Evolutionary conservation across 1,139 yeast genomes (phyloP), one percentile per base, ranked within the genome.

Genomic region (Blastobotrys proliferans): DNA sequence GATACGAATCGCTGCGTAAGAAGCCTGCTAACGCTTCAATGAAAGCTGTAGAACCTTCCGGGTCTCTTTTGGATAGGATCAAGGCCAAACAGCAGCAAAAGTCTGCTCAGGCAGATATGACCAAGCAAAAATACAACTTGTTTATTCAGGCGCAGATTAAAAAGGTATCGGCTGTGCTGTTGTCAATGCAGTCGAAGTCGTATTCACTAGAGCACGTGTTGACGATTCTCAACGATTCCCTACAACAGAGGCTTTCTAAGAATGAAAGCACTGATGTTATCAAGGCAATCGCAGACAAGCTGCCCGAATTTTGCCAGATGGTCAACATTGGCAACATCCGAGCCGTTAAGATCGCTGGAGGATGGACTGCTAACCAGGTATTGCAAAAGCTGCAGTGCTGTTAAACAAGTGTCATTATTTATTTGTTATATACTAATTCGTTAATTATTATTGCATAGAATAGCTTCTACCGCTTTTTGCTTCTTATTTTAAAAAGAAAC

Each of bases 61-160:
- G 57, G 5, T 38, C 61, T 8, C 44, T 63, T 5, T 44, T 62
- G 27, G 67, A 61, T 14, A 51, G 66, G 21, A 57, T 62, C 34
- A 52, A 57, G 9, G 64, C 63, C 36, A 62, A 60, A 44, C 63
- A 63, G 41, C 18, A 27, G 13, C 26, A 45, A 18, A n/a, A 40
- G 21, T 3, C 4, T 4, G n/a, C n/a, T n/a, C n/a, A n/a, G n/a
- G n/a, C 10, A 6, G 36, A 19, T 16, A n/a, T 16, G 2, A 26
- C 36, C 5, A 19, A 14, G 3, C n/a, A n/a, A 9, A 38, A 42
- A 21, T 43, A 51, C 18, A 50, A 49, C 11, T 36, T 41, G 25
- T 60, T 58, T 41, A 47, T 60, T 22, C 26, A 35, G 9, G 49
- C 58, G 6, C 63, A 60, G 34, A 33, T 62, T 5, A 56, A 60